Evolutionary conservation across 306 rosid species (phyloP), one percentile per base, ranked within the genome.

Genomic region (Crotalaria pallida): DNA sequence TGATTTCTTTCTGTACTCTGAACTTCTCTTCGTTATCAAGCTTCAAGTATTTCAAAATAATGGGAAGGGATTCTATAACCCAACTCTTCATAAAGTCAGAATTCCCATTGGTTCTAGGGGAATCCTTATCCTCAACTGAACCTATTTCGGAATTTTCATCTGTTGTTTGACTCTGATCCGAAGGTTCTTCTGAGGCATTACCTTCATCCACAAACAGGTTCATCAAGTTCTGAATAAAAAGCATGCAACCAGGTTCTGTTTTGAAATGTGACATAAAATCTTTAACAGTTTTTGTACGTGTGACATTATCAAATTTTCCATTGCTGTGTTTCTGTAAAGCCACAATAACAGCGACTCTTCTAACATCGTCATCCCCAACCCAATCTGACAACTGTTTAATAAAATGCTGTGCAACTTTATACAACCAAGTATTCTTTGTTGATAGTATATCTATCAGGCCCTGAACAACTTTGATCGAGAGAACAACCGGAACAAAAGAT

Each of bases 111-210:
- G 73, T 68, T 60, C 88, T 88, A 4, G 76, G 73, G 5, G 81
- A 80, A 71, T 87, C 97, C 82, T 89, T 91, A 75, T 91, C 96
- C 84, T 95, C 97, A 24, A 83, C 36, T 6, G 91, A 87, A 64
- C 96, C 96, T 58, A 87, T 80, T 83, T 94, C 99, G 67, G 97
- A 88, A 80, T 91, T 94, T 77, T 94, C 99, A 82, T 94, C 96
- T 36, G 97, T 91, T 65, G 97, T 94, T 84, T 91, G 95, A 82
- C 99, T 91, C 82, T 91, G 99, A 70, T 94, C 99, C 18, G 97
- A 94, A 67, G 99, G 99, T 80, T 94, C 99, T 76, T 94, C 99
- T 3, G 69, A 64, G 70, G 82, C 74, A 78, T 83, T 87, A 66
- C 84, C 86, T 80, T 91, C 99, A 79, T 94, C 92, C 43, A 94